Evolutionary conservation across 2,329 filamentous ascomycete species (phyloP), one percentile per base, ranked within the genome.

Genomic region (Gnomoniopsis smithogilvyi): DNA sequence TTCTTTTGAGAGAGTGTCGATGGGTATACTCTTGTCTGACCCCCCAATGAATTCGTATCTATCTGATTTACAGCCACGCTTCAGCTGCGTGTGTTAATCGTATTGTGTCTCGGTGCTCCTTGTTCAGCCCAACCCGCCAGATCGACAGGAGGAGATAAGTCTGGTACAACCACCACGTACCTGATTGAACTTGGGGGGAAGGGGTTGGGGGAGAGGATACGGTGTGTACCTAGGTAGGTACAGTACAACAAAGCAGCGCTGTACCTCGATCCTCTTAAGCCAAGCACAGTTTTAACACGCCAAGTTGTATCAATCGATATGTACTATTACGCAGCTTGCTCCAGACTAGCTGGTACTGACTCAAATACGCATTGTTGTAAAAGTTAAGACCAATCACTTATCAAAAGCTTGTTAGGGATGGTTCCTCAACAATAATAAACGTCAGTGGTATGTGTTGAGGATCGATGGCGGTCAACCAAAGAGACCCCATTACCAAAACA

Each of bases 381-480:
- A n/a, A n/a, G n/a, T n/a, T n/a, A n/a, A n/a, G n/a, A 36, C 34
- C 34, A 36, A 36, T 36, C 34, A 36, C 10, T 36, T 36, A n/a
- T n/a, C n/a, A n/a, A n/a, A n/a, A n/a, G n/a, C n/a, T n/a, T 30
- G 26, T 12, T 15, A n/a, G 36, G 36, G 36, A n/a, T 41, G 36
- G 17, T 14, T 41, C 36, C 36, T 41, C 36, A 41, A 41, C 36
- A 41, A 41, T 14, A 51, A 21, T 19, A 8, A 17, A 17, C 38
- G n/a, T 30, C 7, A 33, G 6, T 51, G 41, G 38, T 34, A 52
- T 52, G 48, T 38, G 55, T 52, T 58, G 55, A 48, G 55, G 43
- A 24, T 22, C 26, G 43, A 53, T 30, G 51, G 59, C 56, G 59
- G 60, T 59, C 60, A 62, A 33, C 10, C 19, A 51, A n/a, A 21